These are phyloP conservation scores for Aspergillus carbonarius DNA, from an alignment of 2,329 filamentous ascomycete species.

Conservation along the genomic window DNA sequence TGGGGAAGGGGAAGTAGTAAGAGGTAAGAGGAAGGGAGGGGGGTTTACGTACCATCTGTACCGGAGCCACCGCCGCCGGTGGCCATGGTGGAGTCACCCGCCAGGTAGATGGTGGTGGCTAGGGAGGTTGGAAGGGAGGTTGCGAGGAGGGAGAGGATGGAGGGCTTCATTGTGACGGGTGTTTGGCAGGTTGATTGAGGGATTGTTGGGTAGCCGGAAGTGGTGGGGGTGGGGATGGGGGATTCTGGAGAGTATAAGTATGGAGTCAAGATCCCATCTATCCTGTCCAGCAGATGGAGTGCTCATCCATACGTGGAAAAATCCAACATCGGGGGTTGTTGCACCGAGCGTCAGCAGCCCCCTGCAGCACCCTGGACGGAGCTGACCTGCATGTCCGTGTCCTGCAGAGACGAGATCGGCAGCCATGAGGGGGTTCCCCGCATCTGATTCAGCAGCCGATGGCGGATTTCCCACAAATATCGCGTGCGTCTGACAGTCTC, in stretches of 20 bases:
- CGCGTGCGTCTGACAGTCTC: neutral
- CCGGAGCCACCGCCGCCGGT: slow-evolving; percentile 19
- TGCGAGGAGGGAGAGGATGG: neutral
- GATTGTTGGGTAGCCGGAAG: neutral
- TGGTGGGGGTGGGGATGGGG: neutral
- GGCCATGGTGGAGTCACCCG: slow-evolving; percentile 40
- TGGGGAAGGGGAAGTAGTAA: too few relatives aligned
- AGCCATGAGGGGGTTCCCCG: neutral
- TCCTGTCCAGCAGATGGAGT: too few relatives aligned
- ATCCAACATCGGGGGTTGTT: neutral
- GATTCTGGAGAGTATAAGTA: neutral
- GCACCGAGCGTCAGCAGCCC: too few relatives aligned
- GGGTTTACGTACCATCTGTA: slow-evolving; percentile 22
- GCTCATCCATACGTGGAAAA: neutral
- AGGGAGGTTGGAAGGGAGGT: slow-evolving; percentile 20
- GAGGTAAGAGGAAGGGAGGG: too few relatives aligned
- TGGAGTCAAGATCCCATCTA: too few relatives aligned
- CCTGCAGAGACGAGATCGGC: neutral
- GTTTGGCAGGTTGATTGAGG: neutral
- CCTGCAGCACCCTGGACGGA: neutral
- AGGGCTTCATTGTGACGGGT: neutral
- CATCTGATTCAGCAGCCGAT: neutral
- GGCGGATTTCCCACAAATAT: neutral
- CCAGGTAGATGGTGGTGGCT: slow-evolving; percentile 30
- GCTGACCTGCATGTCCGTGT: neutral